Conservation (phyloP, 148 eudicot genomes). For the Agrostemma githago region DNA sequence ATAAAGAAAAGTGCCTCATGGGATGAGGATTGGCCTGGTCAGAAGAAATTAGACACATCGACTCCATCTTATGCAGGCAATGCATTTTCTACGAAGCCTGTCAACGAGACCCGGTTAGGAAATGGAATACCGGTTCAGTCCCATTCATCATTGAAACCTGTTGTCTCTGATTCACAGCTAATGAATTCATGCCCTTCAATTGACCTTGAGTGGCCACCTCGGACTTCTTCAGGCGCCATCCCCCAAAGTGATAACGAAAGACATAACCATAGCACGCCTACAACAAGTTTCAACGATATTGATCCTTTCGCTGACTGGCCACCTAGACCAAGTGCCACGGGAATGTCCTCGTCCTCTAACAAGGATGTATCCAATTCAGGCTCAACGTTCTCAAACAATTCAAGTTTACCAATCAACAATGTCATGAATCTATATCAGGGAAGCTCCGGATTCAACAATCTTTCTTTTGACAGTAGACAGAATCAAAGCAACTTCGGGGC, state of each 20-base stretch:
- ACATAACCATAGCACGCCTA: conserved; percentile 35
- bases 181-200: conserved; percentile 53
- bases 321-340: conserved; percentile 39
- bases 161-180: conserved; percentile 40
- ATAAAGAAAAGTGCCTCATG: conserved; percentile 56
- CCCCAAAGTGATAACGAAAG: conserved; percentile 32
- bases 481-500: conserved; percentile 38
- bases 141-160: conserved; percentile 24
- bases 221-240: conserved; percentile 36
- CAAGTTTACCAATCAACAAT: conserved; percentile 28
- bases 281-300: conserved; percentile 48
- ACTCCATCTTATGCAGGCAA: conserved; percentile 30
- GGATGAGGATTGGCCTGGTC: conserved; percentile 85
- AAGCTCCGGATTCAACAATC: conserved; percentile 29
- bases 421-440: conserved; percentile 51
- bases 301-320: conserved; percentile 99
- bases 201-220: conserved; percentile 93
- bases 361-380: conserved; percentile 29
- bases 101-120: conserved; percentile 26
- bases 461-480: conserved; percentile 38
- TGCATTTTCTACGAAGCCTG: conserved; percentile 34
- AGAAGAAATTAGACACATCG: conserved; percentile 28
- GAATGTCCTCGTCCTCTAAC: conserved; percentile 31
- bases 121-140: conserved; percentile 29
- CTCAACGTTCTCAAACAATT: conserved; percentile 27